Evolutionary conservation across 1,284 basidiomycete species (phyloP), one percentile per base, ranked within the genome.

Genomic region (Cryptococcus neoformans): DNA sequence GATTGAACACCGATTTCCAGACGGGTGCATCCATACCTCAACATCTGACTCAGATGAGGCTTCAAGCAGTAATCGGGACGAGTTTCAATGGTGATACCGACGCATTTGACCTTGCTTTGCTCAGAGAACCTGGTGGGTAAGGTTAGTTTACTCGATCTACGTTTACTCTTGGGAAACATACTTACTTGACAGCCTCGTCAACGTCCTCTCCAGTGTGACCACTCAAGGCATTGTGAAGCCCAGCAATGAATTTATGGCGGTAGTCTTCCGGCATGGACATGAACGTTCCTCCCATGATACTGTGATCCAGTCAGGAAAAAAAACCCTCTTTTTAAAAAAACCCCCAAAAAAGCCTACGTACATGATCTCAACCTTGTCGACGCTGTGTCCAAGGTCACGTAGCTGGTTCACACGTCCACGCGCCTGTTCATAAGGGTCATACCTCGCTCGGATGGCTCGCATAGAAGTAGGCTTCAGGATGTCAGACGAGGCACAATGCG

Each of bases 241-340:
- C 94, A 0, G 95, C 94, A 57, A 99, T 85, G 69, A 99, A 99
- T 62, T 89, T 86, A 66, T 86, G 87, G 56, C 95, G 85, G 74
- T 99, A 99, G 46, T 92, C 90, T 76, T 98, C 92, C 21, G 94
- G 88, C 86, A 98, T 93, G 67, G 92, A 96, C 94, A 99, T 97
- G 78, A 99, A 99, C 4, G 95, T 99, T 47, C 95, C 95, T 38
- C 95, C 96, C 95, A 99, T 99, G 67, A 99, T 83, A 64, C 74
- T 77, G 55, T 12, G 10, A 21, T 38, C 8, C 9, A 38, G 49
- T 56, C 42, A 51, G 48, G 16, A 28, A 54, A 34, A 21, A 40
- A 46, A 8, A 38, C 53, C 3, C n/a, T n/a, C 44, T 14, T 3
- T 46, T 53, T 17, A 40, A 38, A 53, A 53, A 16, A 34, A n/a